phyloP scores from a whole-genome alignment of 2,329 filamentous ascomycete species.

The Endothia cerciana region DNA sequence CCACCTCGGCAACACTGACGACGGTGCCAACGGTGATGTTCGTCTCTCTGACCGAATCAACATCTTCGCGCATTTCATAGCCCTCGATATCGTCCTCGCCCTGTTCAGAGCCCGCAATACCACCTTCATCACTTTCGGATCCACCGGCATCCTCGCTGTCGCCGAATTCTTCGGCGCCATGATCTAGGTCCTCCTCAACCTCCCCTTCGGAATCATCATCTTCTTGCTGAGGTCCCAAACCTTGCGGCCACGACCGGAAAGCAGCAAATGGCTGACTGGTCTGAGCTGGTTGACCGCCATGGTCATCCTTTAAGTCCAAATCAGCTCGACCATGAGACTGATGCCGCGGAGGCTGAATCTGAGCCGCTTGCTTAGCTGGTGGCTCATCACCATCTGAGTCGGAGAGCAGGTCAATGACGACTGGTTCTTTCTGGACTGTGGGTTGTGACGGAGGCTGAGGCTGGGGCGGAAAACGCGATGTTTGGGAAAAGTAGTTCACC shows the following conservation, averaged over 20 bases:
- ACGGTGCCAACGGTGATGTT: conserved; percentile 1
- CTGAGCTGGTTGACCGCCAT: not conserved
- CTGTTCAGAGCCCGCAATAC: not conserved
- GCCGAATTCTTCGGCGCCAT: not conserved
- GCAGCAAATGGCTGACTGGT: not conserved
- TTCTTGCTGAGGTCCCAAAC: not conserved
- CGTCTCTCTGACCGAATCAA: not conserved
- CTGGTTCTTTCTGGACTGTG: conserved; percentile 38
- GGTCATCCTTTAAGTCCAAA: not conserved
- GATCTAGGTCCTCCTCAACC: conserved; percentile 8
- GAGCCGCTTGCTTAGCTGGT: conserved; percentile 7
- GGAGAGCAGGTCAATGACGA: conserved; percentile 53
- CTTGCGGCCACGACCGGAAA: not conserved
- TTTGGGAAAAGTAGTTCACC: not conserved
- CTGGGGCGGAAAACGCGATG: conserved; percentile 4
- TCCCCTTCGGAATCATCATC: not conserved
- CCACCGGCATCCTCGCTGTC: conserved; percentile 11
- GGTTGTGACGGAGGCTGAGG: conserved; percentile 17
- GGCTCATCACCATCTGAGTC: conserved; percentile 47
- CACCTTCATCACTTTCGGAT: not conserved
- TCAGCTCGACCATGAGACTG: conserved; percentile 13
- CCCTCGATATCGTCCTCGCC: conserved; percentile 28
- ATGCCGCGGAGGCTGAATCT: conserved; percentile 7
- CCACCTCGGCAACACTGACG: conserved; percentile 5
- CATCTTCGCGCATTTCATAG: conserved; percentile 6